Percentiles rank a stretch among this genome's conserved stretches.
These are phyloP conservation scores for Moelleriella libera DNA, from an alignment of 2,329 filamentous ascomycete species.

Conservation along the genomic window DNA sequence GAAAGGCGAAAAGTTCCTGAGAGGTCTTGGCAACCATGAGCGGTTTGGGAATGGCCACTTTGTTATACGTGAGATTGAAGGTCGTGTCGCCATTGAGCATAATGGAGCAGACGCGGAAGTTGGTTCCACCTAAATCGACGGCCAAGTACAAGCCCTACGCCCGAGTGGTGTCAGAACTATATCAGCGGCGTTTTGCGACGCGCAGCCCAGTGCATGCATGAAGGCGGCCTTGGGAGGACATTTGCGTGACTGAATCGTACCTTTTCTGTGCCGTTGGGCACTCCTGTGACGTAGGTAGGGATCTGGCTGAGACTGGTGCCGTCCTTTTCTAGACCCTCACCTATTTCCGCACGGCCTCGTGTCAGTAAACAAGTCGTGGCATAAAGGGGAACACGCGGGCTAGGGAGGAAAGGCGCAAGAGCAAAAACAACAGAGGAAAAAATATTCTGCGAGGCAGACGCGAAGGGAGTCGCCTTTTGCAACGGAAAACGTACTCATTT, in stretches of 20 bases:
- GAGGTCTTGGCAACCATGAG: constrained; percentile 83
- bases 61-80: constrained; percentile 85
- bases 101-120: constrained; percentile 95
- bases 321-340: constrained; percentile 67
- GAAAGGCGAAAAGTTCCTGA: constrained; percentile 78
- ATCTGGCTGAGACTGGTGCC: constrained; percentile 85
- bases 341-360: constrained; percentile 23
- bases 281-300: constrained; percentile 88
- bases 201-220: not conserved
- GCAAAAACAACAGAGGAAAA: not conserved
- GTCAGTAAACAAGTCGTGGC: not conserved
- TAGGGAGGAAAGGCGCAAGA: not conserved
- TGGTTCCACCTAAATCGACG: constrained; percentile 94
- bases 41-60: constrained; percentile 77
- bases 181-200: not conserved
- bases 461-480: not conserved
- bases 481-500: constrained; percentile 49
- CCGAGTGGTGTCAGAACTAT: not conserved
- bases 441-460: no score
- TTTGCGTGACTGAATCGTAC: constrained; percentile 17
- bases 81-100: constrained; percentile 87
- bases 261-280: constrained; percentile 97
- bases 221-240: not conserved
- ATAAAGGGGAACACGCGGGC: not conserved
- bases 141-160: constrained; percentile 84